Evolutionary conservation across 257 asterid genomes (phyloP), one percentile per base, ranked within the genome.

Genomic region (Rehmannia glutinosa): DNA sequence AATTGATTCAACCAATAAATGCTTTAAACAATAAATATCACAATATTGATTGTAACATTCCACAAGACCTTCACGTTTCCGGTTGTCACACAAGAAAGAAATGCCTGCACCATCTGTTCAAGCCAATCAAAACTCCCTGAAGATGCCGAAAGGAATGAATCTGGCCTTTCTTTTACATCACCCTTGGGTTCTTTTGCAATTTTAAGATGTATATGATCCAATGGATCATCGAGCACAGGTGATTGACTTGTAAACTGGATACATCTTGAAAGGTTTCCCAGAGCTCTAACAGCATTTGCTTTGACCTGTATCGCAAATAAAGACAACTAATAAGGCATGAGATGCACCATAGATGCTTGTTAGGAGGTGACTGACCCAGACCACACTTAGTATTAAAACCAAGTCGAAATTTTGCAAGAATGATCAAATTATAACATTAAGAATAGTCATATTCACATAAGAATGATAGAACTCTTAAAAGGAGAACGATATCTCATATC

Each of bases 261-360:
- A 73, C 79, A 81, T 82, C 93, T 83, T 69, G 97, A 76, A 60
- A 92, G 91, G 76, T 92, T 87, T 70, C 98, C 98, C 42, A 92
- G 81, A 70, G 96, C 95, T 81, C 98, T 86, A 59, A 92, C 97
- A 60, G 98, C 97, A 82, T 92, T 92, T 64, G 97, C 98, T 82
- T 92, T 92, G 67, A 92, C 84, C 98, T 90, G 71, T 49, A 66
- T 42, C 45, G 30, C 62, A 54, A 68, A 30, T 4, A 55, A 68
- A 70, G 47, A 13, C 39, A 45, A 46, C 4, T 63, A 39, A 62
- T 13, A 35, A 52, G 35, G 62, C 32, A 49, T n/a, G 52, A 39
- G 60, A 62, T 64, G 58, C 17, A 61, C 54, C 69, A 12, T 13
- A 60, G 54, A 64, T 50, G 66, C 52, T 41, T 65, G 36, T 5